A percentile compares a stretch with the other conserved stretches of the same genome.
Evolutionary conservation across 768 basidiomycete genomes (phyloP).

Genomic region (Phlegmacium glaucopus): DNA sequence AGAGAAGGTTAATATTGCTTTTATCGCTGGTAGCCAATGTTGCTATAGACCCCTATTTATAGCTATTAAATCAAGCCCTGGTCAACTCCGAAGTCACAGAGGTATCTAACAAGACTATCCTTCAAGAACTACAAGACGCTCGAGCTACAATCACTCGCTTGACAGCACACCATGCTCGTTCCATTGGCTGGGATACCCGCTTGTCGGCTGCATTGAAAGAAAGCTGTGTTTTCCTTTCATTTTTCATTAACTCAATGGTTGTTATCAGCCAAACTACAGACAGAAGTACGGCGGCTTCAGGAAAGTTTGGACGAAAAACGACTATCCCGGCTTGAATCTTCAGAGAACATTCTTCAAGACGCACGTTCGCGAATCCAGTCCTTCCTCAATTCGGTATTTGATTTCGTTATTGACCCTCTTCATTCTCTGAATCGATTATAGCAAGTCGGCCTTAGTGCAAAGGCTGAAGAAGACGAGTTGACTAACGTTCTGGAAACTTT

Average conservation of each 20-base stretch:
- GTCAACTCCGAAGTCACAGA: constrained; percentile 83
- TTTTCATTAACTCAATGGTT: constrained; percentile 2
- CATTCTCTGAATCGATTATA: constrained; percentile 20
- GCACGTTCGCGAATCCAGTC: constrained; percentile 60
- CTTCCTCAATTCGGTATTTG: constrained; percentile 55
- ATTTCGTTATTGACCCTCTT: background rate
- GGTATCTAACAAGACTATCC: constrained; percentile 66
- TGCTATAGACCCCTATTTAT: background rate
- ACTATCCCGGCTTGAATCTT: constrained; percentile 57
- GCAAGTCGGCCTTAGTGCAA: constrained; percentile 39
- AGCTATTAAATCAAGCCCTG: constrained; percentile 78
- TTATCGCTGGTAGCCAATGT: constrained; percentile 4
- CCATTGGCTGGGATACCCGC: constrained; percentile 67
- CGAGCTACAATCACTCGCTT: constrained; percentile 63
- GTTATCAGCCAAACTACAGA: constrained; percentile 60
- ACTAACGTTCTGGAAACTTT: constrained; percentile 76
- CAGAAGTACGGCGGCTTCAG: constrained; percentile 61
- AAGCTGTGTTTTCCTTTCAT: constrained; percentile 22
- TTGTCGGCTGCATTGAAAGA: constrained; percentile 66
- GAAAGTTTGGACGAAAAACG: constrained; percentile 60
- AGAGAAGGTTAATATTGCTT: constrained; percentile 47
- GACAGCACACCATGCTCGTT: constrained; percentile 64
- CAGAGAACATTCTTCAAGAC: constrained; percentile 64
- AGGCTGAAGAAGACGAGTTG: constrained; percentile 55
- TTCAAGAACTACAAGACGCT: constrained; percentile 75